Percentiles rank a stretch among this genome's conserved stretches.
Conservation (phyloP, 2,329 filamentous ascomycete species). For the Scleromitrula shiraiana region DNA sequence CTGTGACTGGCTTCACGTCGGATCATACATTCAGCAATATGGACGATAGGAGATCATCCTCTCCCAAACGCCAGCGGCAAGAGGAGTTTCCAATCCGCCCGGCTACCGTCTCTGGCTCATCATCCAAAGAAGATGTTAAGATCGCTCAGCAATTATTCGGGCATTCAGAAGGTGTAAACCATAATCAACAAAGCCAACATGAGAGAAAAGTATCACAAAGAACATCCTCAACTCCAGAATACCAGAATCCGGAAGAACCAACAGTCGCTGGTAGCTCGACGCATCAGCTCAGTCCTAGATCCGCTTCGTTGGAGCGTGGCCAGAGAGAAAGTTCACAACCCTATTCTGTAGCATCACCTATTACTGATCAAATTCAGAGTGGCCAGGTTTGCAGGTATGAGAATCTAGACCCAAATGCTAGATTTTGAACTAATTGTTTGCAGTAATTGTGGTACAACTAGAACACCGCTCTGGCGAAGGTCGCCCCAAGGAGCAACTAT, state of each 20-base stretch:
- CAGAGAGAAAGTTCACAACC: conserved; percentile 17
- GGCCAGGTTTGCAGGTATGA: conserved; percentile 67
- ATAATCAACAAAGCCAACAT: conserved; percentile 6
- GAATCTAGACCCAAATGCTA: background rate
- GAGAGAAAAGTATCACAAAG: conserved; percentile 11
- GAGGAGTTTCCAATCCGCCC: conserved; percentile 19
- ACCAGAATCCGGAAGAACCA: conserved; percentile 13
- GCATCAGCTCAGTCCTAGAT: conserved; percentile 15
- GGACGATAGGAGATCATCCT: conserved; percentile 17
- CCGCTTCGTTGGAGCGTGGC: conserved; percentile 15
- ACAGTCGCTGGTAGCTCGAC: conserved; percentile 13
- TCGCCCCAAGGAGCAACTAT: conserved; percentile 91
- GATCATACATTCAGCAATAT: conserved; percentile 22
- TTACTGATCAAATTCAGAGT: conserved; percentile 31
- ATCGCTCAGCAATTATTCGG: conserved; percentile 20
- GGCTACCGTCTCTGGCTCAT: conserved; percentile 15
- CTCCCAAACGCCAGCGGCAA: conserved; percentile 15
- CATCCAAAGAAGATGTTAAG: conserved; percentile 23
- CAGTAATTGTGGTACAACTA: conserved; percentile 92
- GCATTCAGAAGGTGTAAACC: conserved; percentile 15
- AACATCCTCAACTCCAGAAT: conserved; percentile 15
- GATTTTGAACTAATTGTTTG: conserved; percentile 13
- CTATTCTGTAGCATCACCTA: conserved; percentile 3
- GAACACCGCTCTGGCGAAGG: conserved; percentile 88
- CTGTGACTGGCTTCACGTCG: conserved; percentile 25